Evolutionary conservation across 768 basidiomycete genomes (phyloP).

Genomic region (Galerina marginata): DNA sequence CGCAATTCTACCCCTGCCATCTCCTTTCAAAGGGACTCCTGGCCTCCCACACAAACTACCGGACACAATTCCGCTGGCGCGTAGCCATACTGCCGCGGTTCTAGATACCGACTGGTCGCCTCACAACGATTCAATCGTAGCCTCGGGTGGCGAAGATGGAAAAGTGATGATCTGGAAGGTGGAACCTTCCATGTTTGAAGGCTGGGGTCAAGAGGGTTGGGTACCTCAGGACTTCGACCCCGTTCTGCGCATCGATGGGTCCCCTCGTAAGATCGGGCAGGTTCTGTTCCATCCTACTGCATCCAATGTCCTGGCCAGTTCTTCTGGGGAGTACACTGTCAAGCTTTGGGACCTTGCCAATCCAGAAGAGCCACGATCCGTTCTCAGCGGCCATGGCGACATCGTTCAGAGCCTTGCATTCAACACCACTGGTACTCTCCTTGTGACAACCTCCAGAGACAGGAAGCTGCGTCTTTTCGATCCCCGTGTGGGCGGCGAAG

Average conservation of each 20-base stretch:
- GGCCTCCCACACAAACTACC: constrained; percentile 81
- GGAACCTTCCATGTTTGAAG: constrained; percentile 68
- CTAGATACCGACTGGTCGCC: constrained; percentile 98
- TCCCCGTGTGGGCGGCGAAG: constrained; percentile 79
- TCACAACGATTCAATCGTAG: constrained; percentile 89
- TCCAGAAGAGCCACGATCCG: constrained; percentile 64
- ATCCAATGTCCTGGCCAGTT: constrained; percentile 80
- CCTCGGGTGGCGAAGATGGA: constrained; percentile 93
- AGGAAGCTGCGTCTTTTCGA: constrained; percentile 93
- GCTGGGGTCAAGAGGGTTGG: constrained; percentile 87
- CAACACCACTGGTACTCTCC: constrained; percentile 76
- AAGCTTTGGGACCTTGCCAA: constrained; percentile 91
- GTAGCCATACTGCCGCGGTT: constrained; percentile 82
- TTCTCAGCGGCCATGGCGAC: constrained; percentile 81
- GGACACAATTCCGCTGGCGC: constrained; percentile 89
- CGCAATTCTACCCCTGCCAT: constrained; percentile 87
- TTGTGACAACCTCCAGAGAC: constrained; percentile 92
- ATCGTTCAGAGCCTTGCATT: constrained; percentile 87
- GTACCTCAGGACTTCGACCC: constrained; percentile 85
- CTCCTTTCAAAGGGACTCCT: constrained; percentile 61
- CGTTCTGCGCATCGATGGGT: constrained; percentile 77
- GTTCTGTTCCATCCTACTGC: constrained; percentile 95
- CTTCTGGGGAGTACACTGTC: constrained; percentile 82
- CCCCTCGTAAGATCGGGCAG: constrained; percentile 90
- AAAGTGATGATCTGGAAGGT: constrained; percentile 94